A percentile compares a stretch with the other conserved stretches of the same genome.
Evolutionary conservation across 495 filamentous ascomycete genomes (phyloP).

Genomic region (Hyaloscypha hepaticicola): DNA sequence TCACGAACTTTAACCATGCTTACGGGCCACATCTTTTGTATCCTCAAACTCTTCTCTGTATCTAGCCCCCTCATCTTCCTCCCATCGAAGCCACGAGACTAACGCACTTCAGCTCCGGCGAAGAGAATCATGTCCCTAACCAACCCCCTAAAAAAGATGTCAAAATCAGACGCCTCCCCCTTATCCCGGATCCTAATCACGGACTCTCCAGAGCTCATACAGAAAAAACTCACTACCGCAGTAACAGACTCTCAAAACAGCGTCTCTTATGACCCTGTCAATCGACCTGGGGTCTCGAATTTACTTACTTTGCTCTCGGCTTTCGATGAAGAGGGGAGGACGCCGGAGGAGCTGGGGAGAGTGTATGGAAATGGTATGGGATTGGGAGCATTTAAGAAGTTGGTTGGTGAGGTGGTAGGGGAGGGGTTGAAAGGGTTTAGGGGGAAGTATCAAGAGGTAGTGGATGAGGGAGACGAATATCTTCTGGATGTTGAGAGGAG

Average conservation of each 20-base stretch:
- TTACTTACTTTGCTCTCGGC: conserved; percentile 73
- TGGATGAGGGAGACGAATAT: conserved; percentile 46
- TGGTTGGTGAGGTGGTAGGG: conserved; percentile 54
- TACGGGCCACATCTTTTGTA: conserved; percentile 62
- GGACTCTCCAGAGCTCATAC: conserved; percentile 60
- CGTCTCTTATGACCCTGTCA: conserved; percentile 68
- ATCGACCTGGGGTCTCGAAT: conserved; percentile 83
- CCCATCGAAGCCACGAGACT: conserved; percentile 7
- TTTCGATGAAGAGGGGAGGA: conserved; percentile 47
- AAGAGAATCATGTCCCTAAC: conserved; percentile 88
- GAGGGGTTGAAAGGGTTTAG: conserved; percentile 57
- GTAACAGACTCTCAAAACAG: conserved; percentile 68
- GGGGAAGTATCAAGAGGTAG: conserved; percentile 56
- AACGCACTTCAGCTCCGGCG: conserved; percentile 55
- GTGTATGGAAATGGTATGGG: conserved; percentile 48
- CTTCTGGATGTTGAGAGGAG: conserved; percentile 57
- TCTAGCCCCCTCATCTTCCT: conserved; percentile 24
- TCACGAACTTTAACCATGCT: conserved; percentile 76
- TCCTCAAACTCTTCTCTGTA: conserved; percentile 78
- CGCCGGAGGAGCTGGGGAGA: conserved; percentile 55
- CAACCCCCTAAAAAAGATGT: conserved; percentile 81
- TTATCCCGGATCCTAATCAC: conserved; percentile 78
- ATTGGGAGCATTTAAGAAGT: conserved; percentile 64
- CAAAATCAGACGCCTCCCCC: conserved; percentile 70
- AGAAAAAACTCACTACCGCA: conserved; percentile 64